Conservation (phyloP, 2,329 filamentous ascomycete genomes). For the Sphaerulina musiva region DNA sequence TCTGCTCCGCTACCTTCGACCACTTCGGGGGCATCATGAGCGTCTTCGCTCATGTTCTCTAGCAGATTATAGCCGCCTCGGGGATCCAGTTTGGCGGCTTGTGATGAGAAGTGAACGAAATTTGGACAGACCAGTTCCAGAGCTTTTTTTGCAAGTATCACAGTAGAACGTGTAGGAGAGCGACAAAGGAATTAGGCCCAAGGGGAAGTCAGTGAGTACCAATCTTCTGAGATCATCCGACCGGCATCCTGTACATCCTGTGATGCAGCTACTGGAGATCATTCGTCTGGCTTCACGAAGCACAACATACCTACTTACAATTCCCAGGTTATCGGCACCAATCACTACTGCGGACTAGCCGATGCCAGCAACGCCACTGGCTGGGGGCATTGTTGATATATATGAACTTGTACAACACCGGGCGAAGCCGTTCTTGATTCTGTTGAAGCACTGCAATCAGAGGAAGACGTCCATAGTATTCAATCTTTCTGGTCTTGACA, state of each 20-base stretch:
- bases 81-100: background rate
- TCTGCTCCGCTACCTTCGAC: conserved; percentile 5
- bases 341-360: background rate
- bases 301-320: background rate
- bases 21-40: conserved; percentile 4
- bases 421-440: background rate
- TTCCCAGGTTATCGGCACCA: background rate
- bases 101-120: background rate
- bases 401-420: background rate
- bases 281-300: background rate
- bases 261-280: background rate
- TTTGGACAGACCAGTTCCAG: background rate
- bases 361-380: background rate
- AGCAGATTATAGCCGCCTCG: conserved; percentile 3
- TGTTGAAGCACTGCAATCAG: background rate
- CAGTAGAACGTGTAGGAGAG: background rate
- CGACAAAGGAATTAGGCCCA: background rate
- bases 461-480: too few relatives aligned
- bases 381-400: background rate
- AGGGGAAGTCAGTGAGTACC: background rate
- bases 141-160: background rate
- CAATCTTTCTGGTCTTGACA: too few relatives aligned
- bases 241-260: background rate
- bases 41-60: background rate
- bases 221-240: background rate